Evolutionary conservation across 2,329 filamentous ascomycete species (phyloP), one percentile per base, ranked within the genome.

Genomic region (Grosmannia clavigera): DNA sequence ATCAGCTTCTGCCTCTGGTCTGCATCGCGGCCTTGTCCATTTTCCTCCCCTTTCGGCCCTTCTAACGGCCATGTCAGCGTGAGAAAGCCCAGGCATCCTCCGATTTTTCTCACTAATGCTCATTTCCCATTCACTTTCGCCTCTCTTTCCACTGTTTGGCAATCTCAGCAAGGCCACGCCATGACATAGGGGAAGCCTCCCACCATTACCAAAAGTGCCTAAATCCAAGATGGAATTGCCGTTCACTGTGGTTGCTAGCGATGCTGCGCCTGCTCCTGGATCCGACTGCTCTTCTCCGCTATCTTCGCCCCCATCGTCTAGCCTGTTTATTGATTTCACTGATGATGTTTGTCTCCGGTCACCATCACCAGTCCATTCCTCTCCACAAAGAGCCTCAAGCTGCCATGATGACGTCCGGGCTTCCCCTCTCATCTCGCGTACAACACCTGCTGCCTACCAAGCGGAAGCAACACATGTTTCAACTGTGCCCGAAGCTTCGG

Each of bases 271-370:
- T 7, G 27, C 25, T 29, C 27, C 3, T 31, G 40, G 16, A 10
- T 27, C 54, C 54, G 54, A 11, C 53, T 31, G 35, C 57, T 58
- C 57, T 16, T 58, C 57, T 6, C 57, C 57, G 14, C 48, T 58
- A 3, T 58, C 57, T 7, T 54, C 50, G 35, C 25, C 57, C 2
- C 50, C 51, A 1, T 19, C 57, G 3, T 53, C 57, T 10, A 54
- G 38, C 50, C 25, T 29, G 6, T 46, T 58, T 27, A 11, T 46
- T 25, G 57, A 46, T 12, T 46, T 16, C 7, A 4, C 40, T 19
- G 43, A 40, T 16, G 31, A 53, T 12, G 14, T 38, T 1, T 29
- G 43, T 40, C 27, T 16, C 7, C 25, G 25, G 1, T 29, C 55
- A n/a, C 55, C 16, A 3, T 29, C n/a, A 5, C 27, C 50, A 11